A percentile compares a stretch with the other conserved stretches of the same genome.
These are phyloP conservation scores for Cyberlindnera bimundalis DNA, from an alignment of 805 yeast genomes.

Conservation along the genomic window DNA sequence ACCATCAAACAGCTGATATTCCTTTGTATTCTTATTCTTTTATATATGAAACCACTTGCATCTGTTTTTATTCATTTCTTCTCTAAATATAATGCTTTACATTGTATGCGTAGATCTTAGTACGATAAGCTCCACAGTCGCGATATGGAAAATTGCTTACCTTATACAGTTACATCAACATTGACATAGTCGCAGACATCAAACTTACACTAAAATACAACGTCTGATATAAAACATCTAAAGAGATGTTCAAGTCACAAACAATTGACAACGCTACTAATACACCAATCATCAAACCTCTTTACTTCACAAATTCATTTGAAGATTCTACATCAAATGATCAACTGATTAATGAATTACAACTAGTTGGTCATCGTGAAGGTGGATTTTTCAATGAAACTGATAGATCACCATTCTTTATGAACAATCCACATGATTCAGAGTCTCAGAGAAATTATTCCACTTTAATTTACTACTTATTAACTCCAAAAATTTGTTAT, in stretches of 20 bases:
- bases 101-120: too few relatives aligned
- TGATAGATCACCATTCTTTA: conserved; percentile 44
- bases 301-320: conserved; percentile 10
- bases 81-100: too few relatives aligned
- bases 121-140: background rate
- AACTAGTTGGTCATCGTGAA: conserved; percentile 45
- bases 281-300: conserved; percentile 8
- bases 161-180: too few relatives aligned
- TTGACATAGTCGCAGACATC: too few relatives aligned
- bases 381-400: conserved; percentile 59
- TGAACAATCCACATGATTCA: conserved; percentile 34
- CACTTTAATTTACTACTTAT: conserved; percentile 49
- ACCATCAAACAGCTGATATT: conserved; percentile 45
- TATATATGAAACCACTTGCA: background rate
- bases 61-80: background rate
- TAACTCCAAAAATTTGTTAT: conserved; percentile 47
- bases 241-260: conserved; percentile 5
- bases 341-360: conserved; percentile 34
- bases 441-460: conserved; percentile 38
- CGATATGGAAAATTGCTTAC: too few relatives aligned
- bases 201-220: too few relatives aligned
- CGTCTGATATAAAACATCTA: too few relatives aligned
- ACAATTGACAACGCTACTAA: conserved; percentile 13
- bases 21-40: background rate
- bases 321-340: conserved; percentile 23